phyloP scores from a whole-genome alignment of 176 grass and related monocot species.

The Chloris gayana region DNA sequence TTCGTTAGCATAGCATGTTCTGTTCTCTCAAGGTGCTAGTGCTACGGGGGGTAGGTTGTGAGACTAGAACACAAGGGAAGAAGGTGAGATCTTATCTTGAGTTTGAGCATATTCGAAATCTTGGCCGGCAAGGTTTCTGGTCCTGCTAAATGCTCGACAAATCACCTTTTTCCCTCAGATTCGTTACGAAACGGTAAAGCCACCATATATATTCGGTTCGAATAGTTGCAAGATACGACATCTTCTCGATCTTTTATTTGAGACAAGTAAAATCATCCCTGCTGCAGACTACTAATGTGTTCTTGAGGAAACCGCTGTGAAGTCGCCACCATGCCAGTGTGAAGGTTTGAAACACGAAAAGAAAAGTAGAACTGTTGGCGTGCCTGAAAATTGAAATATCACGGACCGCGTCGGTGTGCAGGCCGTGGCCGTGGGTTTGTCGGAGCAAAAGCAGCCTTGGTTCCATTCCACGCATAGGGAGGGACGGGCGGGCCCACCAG shows the following conservation, averaged over 20 bases:
- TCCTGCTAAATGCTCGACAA: constrained; percentile 2
- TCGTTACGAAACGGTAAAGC: neutral
- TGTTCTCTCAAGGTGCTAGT: neutral
- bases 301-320: neutral
- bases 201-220: neutral
- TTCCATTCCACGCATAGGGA: constrained; percentile 26
- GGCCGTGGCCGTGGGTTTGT: constrained; percentile 13
- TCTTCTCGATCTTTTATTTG: neutral
- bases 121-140: constrained; percentile 31
- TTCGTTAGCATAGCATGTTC: neutral
- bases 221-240: neutral
- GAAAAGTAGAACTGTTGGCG: neutral
- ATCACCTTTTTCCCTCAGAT: neutral
- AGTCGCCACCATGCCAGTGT: constrained; percentile 12
- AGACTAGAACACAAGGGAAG: neutral
- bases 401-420: constrained; percentile 9
- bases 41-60: neutral
- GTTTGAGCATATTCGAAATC: constrained; percentile 27
- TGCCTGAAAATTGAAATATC: neutral
- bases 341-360: constrained; percentile 19
- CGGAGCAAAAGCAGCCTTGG: constrained; percentile 25
- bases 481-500: neutral
- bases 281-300: neutral
- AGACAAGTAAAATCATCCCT: neutral
- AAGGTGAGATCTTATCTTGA: neutral